A percentile compares a stretch with the other conserved stretches of the same genome.
These are phyloP conservation scores for Tetradesmus lagerheimii DNA, from an alignment of 139 green algal species.

Conservation along the genomic window DNA sequence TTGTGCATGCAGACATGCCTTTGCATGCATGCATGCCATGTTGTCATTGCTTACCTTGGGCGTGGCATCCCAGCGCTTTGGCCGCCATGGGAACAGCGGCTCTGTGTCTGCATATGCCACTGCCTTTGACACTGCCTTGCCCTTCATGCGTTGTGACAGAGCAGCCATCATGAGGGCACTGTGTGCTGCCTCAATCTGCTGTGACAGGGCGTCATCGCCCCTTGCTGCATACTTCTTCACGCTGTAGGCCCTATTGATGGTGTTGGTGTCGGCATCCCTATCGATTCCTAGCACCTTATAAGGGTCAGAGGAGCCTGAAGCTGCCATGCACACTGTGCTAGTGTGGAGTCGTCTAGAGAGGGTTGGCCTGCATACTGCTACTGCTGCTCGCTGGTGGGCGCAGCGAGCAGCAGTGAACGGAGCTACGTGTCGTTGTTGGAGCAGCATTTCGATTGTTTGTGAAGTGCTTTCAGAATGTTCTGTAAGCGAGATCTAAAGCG, in stretches of 20 bases:
- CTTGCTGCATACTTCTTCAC: conserved; percentile 57
- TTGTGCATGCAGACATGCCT: neutral
- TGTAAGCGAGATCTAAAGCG: neutral
- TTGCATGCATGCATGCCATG: neutral
- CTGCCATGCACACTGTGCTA: conserved; percentile 27
- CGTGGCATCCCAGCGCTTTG: conserved; percentile 75
- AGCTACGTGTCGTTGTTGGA: neutral
- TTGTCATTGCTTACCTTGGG: conserved; percentile 53
- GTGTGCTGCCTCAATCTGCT: conserved; percentile 64
- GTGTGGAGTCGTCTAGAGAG: neutral
- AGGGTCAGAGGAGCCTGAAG: conserved; percentile 28
- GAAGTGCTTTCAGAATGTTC: neutral
- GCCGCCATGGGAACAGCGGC: conserved; percentile 70
- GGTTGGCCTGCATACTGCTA: neutral
- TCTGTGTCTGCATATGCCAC: conserved; percentile 68
- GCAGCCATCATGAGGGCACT: conserved; percentile 59
- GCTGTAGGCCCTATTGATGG: conserved; percentile 56
- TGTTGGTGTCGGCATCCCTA: conserved; percentile 52
- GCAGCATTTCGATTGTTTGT: neutral
- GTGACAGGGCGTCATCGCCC: conserved; percentile 40
- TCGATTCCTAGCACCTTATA: conserved; percentile 63
- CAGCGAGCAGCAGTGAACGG: conserved; percentile 16
- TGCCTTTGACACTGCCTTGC: conserved; percentile 51
- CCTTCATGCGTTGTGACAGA: conserved; percentile 59
- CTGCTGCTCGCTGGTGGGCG: neutral